A percentile compares a stretch with the other conserved stretches of the same genome.
Evolutionary conservation across 2,329 filamentous ascomycete genomes (phyloP).

Genomic region (Pseudocercospora eumusae): DNA sequence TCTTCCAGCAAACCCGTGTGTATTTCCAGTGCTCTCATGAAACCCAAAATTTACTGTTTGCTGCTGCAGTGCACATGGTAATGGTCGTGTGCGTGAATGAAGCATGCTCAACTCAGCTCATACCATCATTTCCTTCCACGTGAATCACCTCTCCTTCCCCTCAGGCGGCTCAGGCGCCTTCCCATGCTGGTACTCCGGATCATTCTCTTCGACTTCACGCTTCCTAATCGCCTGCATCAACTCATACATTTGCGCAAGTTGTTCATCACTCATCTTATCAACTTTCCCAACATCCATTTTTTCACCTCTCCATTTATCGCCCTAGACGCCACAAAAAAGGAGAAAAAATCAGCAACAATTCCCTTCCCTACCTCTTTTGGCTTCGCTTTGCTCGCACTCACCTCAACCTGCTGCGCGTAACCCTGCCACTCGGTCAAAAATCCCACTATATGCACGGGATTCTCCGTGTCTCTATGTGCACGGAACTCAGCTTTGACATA

Average conservation of each 20-base stretch:
- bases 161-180: slow-evolving; percentile 23
- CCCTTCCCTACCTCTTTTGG: too few relatives aligned
- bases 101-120: too few relatives aligned
- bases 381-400: neutral
- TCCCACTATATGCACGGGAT: slow-evolving; percentile 89
- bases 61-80: too few relatives aligned
- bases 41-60: too few relatives aligned
- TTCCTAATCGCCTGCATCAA: slow-evolving; percentile 79
- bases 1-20: too few relatives aligned
- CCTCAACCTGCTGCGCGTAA: slow-evolving; percentile 86
- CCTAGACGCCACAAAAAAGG: slow-evolving; percentile 40
- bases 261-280: slow-evolving; percentile 94
- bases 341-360: neutral
- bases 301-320: slow-evolving; percentile 79
- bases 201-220: slow-evolving; percentile 52
- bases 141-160: slow-evolving; percentile 11
- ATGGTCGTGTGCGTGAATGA: too few relatives aligned
- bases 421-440: slow-evolving; percentile 98
- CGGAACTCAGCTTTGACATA: slow-evolving; percentile 94
- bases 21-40: too few relatives aligned
- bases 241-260: slow-evolving; percentile 90
- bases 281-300: slow-evolving; percentile 81
- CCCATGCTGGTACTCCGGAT: slow-evolving; percentile 36
- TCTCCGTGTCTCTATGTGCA: slow-evolving; percentile 79
- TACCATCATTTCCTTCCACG: neutral